Base-by-base conservation (phyloP, 768 basidiomycete genomes). In the Cytidiella melzeri region DNA sequence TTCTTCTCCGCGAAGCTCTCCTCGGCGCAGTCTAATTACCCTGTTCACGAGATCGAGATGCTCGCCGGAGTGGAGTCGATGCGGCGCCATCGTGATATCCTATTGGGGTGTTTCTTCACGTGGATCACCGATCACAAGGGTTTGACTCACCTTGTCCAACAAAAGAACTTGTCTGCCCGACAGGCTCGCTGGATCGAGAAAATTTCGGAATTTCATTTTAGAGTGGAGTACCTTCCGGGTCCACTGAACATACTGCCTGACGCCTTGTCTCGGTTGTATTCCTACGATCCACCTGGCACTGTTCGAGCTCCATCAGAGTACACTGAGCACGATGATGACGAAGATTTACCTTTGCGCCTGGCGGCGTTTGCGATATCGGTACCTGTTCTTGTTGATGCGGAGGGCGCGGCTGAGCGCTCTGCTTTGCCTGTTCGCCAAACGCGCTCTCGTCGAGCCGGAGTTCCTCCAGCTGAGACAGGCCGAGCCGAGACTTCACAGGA, bases 21-120 rank as follows among this genome's bases (percentile, higher is more conserved):
- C 4, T 26, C 59, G 0, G 57, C 62, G 1, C 62, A 66, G 44
- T 51, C 55, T 24, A 62, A 64, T 36, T 73, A 74, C 41, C 64
- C 68, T 19, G 67, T 69, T 0, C 69, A 69, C 45, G 70, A 73
- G 52, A 57, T 66, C 4, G 73, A 74, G 41, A 47, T 67, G 21
- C 44, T 68, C 18, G 64, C 62, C 0, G 65, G 67, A 0, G 58
- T 76, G 0, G 69, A 74, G 38, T 61, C 69, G 0, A 50, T 75
- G 46, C 68, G 67, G 38, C 66, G 66, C 42, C n/a, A n/a, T n/a
- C n/a, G n/a, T n/a, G n/a, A n/a, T n/a, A n/a, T n/a, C n/a, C n/a
- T n/a, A n/a, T n/a, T 49, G 3, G 67, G 67, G 0, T 28, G 42
- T 9, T 24, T 47, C 0, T 68, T 68, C 41, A 34, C 42, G 1